Evolutionary conservation across 2,329 filamentous ascomycete species (phyloP), one percentile per base, ranked within the genome.

Genomic region (Colletotrichum kahawae): DNA sequence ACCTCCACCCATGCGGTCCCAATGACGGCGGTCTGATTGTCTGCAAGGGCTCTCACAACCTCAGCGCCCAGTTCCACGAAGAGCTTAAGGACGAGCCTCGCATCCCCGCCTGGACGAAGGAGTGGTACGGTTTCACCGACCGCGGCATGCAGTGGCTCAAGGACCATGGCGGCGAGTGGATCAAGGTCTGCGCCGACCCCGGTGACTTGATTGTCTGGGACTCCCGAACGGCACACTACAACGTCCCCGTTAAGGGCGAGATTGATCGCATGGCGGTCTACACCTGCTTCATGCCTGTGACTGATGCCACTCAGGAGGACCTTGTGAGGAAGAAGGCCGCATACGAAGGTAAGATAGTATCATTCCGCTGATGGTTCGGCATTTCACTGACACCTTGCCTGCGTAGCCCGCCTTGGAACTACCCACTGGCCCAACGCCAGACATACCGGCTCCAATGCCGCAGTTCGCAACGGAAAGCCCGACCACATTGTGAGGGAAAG

Each of bases 171-270:
- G 77, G 76, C 31, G 76, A 82, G 57, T 83, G 82, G 81, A 74
- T 79, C 76, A 84, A 87, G 78, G 80, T 87, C 9, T 80, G 82
- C 68, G 85, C 84, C 38, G 85, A 85, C 13, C 86, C 86, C 1
- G 86, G 86, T 18, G 86, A 87, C 27, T 77, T 87, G 38, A 79
- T 87, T 4, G 80, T 87, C 10, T 87, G 82, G 87, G 87, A 88
- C 74, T 85, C 84, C 5, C 80, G 88, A 5, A 86, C 85, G 1
- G 85, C 88, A 66, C 88, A 90, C 78, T 89, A 85, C 76, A 86
- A 86, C 29, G 78, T 85, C 3, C 80, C 82, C 1, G 82, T 85
- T 0, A 80, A 79, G 18, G 80, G 80, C 2, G 73, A 70, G 1
- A 75, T 79, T n/a, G 79, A 81, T 43, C 80, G 84, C 1, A 79